These are phyloP conservation scores for Trypanosoma theileri DNA, from an alignment of 208 protist species.

Conservation along the genomic window DNA sequence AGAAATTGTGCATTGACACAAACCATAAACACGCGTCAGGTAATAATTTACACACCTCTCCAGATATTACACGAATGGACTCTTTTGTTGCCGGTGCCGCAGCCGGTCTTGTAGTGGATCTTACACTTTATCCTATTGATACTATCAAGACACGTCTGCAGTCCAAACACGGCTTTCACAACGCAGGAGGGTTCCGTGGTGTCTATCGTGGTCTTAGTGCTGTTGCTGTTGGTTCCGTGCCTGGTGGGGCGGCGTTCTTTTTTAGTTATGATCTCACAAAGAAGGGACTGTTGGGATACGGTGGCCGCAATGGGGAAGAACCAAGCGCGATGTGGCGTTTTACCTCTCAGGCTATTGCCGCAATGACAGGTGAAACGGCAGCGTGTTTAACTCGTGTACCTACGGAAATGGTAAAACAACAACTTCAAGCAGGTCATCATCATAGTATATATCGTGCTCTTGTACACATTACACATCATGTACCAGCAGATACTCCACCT, in stretches of 20 bases:
- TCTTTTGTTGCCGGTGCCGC: slow-evolving; percentile 78
- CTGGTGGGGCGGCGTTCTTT: slow-evolving; percentile 90
- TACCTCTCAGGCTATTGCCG: slow-evolving; percentile 55
- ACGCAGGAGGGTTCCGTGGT: slow-evolving; percentile 78
- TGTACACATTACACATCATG: slow-evolving; percentile 51
- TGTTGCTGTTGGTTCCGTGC: slow-evolving; percentile 84
- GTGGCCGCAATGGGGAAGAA: not conserved
- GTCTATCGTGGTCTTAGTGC: slow-evolving; percentile 87
- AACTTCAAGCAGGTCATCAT: slow-evolving; percentile 82
- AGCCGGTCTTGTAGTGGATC: slow-evolving; percentile 86
- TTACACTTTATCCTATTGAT: slow-evolving; percentile 92
- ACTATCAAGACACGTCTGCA: slow-evolving; percentile 93
- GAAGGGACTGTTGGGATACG: slow-evolving; percentile 18
- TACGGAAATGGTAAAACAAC: slow-evolving; percentile 91
- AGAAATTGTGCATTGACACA: not conserved
- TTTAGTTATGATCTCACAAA: slow-evolving; percentile 76
- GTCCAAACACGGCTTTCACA: slow-evolving; percentile 72
- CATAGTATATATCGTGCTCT: slow-evolving; percentile 34
- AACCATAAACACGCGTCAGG: too few species aligned
- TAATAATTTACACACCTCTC: not conserved
- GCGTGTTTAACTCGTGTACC: slow-evolving; percentile 90
- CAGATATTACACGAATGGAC: slow-evolving; percentile 45
- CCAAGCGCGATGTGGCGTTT: slow-evolving; percentile 8
- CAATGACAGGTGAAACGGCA: slow-evolving; percentile 73
- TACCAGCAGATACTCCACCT: slow-evolving; percentile 5